Percentiles rank a stretch among this genome's conserved stretches.
phyloP scores from a whole-genome alignment of 768 basidiomycete genomes.

The Mycena alexandri region DNA sequence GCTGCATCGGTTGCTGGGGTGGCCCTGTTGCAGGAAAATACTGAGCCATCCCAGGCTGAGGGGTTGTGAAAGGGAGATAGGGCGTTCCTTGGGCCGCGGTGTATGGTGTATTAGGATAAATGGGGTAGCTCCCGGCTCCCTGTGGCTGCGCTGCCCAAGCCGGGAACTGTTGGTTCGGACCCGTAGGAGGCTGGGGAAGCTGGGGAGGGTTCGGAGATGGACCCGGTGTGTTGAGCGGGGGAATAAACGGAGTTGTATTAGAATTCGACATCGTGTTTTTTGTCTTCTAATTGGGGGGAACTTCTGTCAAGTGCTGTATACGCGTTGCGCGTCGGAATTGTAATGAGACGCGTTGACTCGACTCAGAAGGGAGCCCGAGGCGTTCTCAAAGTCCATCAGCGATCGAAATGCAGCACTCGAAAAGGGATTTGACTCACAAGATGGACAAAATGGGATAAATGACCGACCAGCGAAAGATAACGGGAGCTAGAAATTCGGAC shows the following conservation, averaged over 20 bases:
- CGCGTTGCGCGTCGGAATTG: conserved; percentile 26
- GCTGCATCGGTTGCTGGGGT: conserved; percentile 13
- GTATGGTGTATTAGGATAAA: conserved; percentile 54
- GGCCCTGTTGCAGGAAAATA: conserved; percentile 37
- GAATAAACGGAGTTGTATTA: conserved; percentile 51
- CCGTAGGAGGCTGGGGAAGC: conserved; percentile 46
- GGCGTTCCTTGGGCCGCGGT: conserved; percentile 44
- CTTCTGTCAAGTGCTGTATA: conserved; percentile 25
- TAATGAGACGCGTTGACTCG: conserved; percentile 28
- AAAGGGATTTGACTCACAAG: conserved; percentile 32
- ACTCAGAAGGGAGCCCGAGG: conserved; percentile 17
- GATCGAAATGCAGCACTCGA: conserved; percentile 9
- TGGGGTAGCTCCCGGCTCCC: conserved; percentile 51
- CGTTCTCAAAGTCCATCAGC: conserved; percentile 22
- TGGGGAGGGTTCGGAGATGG: conserved; percentile 50
- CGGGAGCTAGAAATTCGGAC: background rate
- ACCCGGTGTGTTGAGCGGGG: conserved; percentile 56
- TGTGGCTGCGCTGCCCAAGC: conserved; percentile 52
- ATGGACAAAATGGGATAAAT: conserved; percentile 1
- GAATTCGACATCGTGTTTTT: conserved; percentile 39
- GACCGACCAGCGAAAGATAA: background rate
- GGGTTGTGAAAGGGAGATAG: conserved; percentile 52
- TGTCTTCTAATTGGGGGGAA: conserved; percentile 23
- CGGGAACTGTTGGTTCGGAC: conserved; percentile 42
- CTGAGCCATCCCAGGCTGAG: conserved; percentile 9